A percentile compares a stretch with the other conserved stretches of the same genome.
Evolutionary conservation across 2,329 filamentous ascomycete species (phyloP).

Genomic region (Fusarium oxysporum): DNA sequence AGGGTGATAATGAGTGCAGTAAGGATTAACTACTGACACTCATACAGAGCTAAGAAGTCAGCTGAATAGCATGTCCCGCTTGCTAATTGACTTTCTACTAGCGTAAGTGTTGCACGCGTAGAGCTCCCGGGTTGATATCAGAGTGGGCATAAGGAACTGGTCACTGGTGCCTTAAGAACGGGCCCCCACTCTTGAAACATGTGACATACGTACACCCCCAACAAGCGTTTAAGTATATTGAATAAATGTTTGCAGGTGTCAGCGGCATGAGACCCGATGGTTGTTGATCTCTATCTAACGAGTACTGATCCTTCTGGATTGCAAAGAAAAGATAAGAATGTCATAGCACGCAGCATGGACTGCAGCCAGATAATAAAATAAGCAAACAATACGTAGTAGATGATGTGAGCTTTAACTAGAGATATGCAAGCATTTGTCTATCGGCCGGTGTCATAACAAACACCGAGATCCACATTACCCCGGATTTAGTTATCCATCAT

Average conservation of each 20-base stretch:
- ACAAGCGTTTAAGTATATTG: background rate
- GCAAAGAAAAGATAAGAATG: background rate
- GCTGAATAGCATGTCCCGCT: accelerated
- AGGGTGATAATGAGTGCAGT: background rate
- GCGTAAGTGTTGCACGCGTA: background rate
- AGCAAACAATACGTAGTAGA: background rate
- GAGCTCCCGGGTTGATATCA: too few species aligned
- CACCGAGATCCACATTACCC: background rate
- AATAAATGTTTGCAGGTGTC: accelerated
- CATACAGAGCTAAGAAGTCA: background rate
- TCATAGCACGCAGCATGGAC: too few species aligned
- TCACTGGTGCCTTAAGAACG: background rate
- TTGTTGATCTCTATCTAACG: background rate
- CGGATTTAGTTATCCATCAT: background rate
- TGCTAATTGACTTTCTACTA: background rate
- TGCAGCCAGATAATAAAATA: background rate
- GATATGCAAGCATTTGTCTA: background rate
- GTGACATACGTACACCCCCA: background rate
- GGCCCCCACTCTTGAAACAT: background rate
- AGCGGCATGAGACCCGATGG: accelerated
- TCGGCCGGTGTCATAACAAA: background rate
- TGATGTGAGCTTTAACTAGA: accelerated
- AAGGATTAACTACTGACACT: background rate
- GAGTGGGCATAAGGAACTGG: background rate
- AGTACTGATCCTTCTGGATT: background rate